Percentiles rank a stretch among this genome's conserved stretches.
Conservation (phyloP, 495 filamentous ascomycete species). For the Viridothelium virens region DNA sequence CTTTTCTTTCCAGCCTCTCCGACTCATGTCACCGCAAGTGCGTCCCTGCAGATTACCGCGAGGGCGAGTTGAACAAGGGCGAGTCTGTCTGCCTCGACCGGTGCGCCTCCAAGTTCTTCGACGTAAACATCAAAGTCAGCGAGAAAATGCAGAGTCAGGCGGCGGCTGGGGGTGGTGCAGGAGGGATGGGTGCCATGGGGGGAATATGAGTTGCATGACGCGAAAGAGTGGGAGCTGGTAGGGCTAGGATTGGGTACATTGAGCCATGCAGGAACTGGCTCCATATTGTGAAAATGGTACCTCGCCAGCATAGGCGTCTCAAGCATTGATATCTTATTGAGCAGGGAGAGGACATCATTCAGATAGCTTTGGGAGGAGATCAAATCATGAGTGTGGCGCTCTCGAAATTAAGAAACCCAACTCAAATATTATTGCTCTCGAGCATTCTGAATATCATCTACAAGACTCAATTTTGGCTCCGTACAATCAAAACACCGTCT, state of each 20-base stretch:
- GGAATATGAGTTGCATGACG: background rate
- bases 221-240: background rate
- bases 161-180: slow-evolving; percentile 36
- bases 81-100: slow-evolving; percentile 96
- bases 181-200: slow-evolving; percentile 30
- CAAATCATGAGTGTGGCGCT: no score
- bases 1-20: slow-evolving; percentile 51
- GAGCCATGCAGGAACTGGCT: background rate
- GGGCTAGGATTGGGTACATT: background rate
- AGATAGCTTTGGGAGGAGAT: no score
- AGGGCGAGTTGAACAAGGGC: slow-evolving; percentile 94
- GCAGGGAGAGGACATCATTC: no score
- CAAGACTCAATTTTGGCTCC: no score
- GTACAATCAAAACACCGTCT: no score
- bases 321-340: no score
- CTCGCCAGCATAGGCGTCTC: no score
- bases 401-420: no score
- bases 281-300: no score
- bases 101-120: slow-evolving; percentile 95
- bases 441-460: no score
- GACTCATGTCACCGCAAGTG: slow-evolving; percentile 89
- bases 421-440: no score
- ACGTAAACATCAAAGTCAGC: slow-evolving; percentile 86
- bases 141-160: slow-evolving; percentile 71
- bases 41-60: slow-evolving; percentile 81